Conservation (phyloP, 805 yeast genomes). For the Metschnikowia cerradonensis region DNA sequence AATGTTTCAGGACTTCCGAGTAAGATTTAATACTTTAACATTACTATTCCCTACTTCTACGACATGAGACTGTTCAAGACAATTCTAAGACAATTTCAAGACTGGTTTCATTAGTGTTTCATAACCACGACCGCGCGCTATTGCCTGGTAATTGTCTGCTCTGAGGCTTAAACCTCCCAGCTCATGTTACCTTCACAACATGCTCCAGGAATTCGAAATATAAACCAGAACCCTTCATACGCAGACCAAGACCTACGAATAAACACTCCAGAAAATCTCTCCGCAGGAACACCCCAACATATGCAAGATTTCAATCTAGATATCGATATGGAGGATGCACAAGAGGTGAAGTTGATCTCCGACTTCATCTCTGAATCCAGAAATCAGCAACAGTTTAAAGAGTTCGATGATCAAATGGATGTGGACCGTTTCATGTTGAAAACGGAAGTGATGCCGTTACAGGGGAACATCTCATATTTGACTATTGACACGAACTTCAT, state of each 20-base stretch:
- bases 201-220: neutral
- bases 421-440: conserved; percentile 13
- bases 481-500: conserved; percentile 84
- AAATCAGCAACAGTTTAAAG: conserved; percentile 2
- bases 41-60: no score
- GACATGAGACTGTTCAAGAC: no score
- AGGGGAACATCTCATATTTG: conserved; percentile 37
- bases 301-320: neutral
- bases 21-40: no score
- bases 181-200: neutral
- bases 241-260: neutral
- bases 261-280: neutral
- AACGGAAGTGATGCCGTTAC: conserved; percentile 11
- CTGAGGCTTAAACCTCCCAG: neutral
- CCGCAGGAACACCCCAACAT: neutral
- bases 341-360: conserved; percentile 42
- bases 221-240: neutral
- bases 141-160: no score
- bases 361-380: conserved; percentile 28
- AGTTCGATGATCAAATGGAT: conserved; percentile 14
- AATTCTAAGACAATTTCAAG: no score
- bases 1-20: no score
- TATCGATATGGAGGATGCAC: conserved; percentile 42
- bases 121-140: neutral
- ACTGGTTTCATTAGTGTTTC: neutral